Percentiles rank a stretch among this genome's conserved stretches.
These are phyloP conservation scores for Leptomonas seymouri DNA, from an alignment of 208 protist genomes.

Conservation along the genomic window DNA sequence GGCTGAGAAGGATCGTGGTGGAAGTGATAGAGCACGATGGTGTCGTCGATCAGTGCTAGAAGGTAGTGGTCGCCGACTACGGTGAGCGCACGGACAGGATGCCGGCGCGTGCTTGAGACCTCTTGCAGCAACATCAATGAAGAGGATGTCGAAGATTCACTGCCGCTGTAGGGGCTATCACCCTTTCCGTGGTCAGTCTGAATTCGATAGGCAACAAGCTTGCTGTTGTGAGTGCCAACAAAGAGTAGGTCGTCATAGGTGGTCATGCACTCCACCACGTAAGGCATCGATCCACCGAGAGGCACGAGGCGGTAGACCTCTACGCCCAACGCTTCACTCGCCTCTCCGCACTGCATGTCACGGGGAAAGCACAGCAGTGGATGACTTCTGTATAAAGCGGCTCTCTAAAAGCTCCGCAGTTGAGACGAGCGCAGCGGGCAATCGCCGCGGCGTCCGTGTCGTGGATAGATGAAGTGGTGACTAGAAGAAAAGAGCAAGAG, in stretches of 20 bases:
- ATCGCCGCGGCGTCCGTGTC: no score
- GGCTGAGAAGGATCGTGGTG: not conserved
- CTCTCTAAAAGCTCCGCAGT: no score
- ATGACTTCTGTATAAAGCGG: not conserved
- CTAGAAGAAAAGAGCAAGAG: no score
- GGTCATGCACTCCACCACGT: slow-evolving; percentile 52
- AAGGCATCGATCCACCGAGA: slow-evolving; percentile 25
- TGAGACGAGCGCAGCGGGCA: no score
- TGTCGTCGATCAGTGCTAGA: slow-evolving; percentile 32
- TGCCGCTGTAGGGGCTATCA: not conserved
- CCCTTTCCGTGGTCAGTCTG: not conserved
- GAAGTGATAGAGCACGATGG: slow-evolving; percentile 20
- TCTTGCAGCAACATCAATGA: slow-evolving; percentile 25
- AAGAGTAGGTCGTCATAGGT: slow-evolving; percentile 47
- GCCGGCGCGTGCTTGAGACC: slow-evolving; percentile 16
- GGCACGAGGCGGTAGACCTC: slow-evolving; percentile 26
- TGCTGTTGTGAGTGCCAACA: slow-evolving; percentile 63
- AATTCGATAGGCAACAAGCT: slow-evolving; percentile 51
- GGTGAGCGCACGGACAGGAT: slow-evolving; percentile 46
- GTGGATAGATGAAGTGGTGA: no score
- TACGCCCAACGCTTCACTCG: not conserved
- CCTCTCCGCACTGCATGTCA: slow-evolving; percentile 16
- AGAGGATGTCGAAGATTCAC: not conserved
- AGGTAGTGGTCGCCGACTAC: slow-evolving; percentile 38
- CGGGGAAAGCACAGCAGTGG: not conserved